Conservation (phyloP, 768 basidiomycete species). For the Sutorius australiensis region DNA sequence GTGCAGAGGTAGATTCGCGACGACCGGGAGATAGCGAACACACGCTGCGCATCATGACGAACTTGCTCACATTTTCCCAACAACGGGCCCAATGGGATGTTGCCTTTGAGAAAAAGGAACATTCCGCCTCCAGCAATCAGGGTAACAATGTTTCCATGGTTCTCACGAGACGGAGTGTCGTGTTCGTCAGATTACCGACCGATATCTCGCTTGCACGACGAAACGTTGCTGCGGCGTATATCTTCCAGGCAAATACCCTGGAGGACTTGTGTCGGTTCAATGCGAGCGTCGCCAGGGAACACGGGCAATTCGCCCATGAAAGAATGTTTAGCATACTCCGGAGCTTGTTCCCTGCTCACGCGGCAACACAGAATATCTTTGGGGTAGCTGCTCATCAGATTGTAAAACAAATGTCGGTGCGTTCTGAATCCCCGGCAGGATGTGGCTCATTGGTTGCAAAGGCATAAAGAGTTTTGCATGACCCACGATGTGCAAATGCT, state of each 20-base stretch:
- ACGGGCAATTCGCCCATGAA: conserved; percentile 68
- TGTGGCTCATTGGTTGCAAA: conserved; percentile 17
- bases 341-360: conserved; percentile 41
- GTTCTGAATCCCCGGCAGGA: not conserved
- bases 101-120: conserved; percentile 40
- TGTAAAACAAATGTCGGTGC: conserved; percentile 47
- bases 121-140: conserved; percentile 18
- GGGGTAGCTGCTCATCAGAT: conserved; percentile 34
- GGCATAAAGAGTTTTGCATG: conserved; percentile 40
- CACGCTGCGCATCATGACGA: conserved; percentile 75
- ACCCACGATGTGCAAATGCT: conserved; percentile 77
- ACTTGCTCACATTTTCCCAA: conserved; percentile 60
- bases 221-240: conserved; percentile 61
- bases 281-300: conserved; percentile 51
- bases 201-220: conserved; percentile 46
- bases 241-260: conserved; percentile 43
- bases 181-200: conserved; percentile 53
- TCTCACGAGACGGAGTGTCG: conserved; percentile 50
- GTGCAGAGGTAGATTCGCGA: conserved; percentile 38
- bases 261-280: conserved; percentile 56
- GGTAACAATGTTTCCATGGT: conserved; percentile 16
- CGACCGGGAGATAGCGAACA: conserved; percentile 50
- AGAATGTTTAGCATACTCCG: conserved; percentile 57
- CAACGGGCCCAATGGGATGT: conserved; percentile 37
- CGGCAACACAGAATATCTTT: conserved; percentile 23